Evolutionary conservation across 164 flowering plant genomes (phyloP).

Genomic region (Warburgia ugandensis): DNA sequence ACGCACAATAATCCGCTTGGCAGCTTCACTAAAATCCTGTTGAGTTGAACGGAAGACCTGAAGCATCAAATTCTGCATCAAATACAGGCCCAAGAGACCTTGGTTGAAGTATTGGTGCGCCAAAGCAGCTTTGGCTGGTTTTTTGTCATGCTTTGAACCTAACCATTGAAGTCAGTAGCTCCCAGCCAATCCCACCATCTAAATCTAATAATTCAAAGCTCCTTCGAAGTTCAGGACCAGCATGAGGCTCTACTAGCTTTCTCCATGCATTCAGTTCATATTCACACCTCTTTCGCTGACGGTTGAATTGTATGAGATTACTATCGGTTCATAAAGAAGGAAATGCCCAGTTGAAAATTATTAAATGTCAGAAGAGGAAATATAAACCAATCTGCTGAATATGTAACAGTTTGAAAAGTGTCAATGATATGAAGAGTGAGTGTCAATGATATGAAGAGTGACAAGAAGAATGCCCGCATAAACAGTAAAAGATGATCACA

Average conservation of each 20-base stretch:
- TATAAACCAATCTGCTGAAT: no score
- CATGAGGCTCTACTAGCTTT: constrained; percentile 72
- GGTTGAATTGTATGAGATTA: constrained; percentile 86
- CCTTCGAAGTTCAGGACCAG: constrained; percentile 62
- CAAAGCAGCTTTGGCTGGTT: constrained; percentile 78
- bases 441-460: no score
- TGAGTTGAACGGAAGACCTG: constrained; percentile 79
- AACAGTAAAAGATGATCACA: no score
- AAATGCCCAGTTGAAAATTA: constrained; percentile 48
- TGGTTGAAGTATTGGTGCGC: constrained; percentile 91
- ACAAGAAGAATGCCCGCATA: no score
- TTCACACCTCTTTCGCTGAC: constrained; percentile 77
- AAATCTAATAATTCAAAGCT: constrained; percentile 85
- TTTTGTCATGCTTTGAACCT: constrained; percentile 85
- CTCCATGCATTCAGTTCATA: constrained; percentile 84
- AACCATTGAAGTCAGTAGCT: constrained; percentile 89
- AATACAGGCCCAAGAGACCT: constrained; percentile 69
- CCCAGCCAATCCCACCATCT: constrained; percentile 96
- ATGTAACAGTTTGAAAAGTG: no score
- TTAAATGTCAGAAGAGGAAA: no score
- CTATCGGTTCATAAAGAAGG: constrained; percentile 71
- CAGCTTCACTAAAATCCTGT: constrained; percentile 82
- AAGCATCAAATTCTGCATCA: constrained; percentile 73
- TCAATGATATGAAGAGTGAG: no score
- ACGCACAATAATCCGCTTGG: constrained; percentile 60